Evolutionary conservation across 768 basidiomycete genomes (phyloP), one percentile per base, ranked within the genome.

Genomic region (Lactarius indigo): DNA sequence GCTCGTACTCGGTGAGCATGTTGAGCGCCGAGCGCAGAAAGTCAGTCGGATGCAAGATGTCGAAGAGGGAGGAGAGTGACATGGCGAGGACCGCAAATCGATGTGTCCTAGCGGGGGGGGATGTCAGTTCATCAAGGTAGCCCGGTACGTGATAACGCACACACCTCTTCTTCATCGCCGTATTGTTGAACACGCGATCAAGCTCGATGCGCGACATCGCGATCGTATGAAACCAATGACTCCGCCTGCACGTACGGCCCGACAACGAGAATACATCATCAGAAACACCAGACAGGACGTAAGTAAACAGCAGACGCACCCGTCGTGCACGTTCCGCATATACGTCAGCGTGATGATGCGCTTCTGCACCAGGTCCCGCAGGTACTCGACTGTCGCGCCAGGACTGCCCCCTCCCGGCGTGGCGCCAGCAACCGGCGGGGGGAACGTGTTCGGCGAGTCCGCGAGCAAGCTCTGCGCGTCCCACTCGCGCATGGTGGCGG

Each of bases 211-310:
- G 85, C 63, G 89, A 87, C 72, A 95, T 84, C 73, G 91, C 82
- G 70, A 95, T 87, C 15, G 94, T 95, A 74, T 93, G 90, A 73
- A 92, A 92, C 92, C 92, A 94, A 74, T 92, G 88, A 69, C 87
- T 87, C 63, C 86, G 87, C 61, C 92, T 94, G 73, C 31, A n/a
- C n/a, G n/a, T n/a, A 33, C 37, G 10, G 13, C 12, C 5, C 23
- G n/a, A 15, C 23, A 26, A 50, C 39, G 39, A 41, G 18, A 15
- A 37, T 12, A 10, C n/a, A 20, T 23, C n/a, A 4, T 50, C 50
- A 50, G 23, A 23, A 6, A 23, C 47, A n/a, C 10, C 50, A 26
- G 13, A 44, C 58, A 31, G 10, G 9, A 18, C 7, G 39, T 4
- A 30, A 28, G 18, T 5, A 63, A 33, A 56, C 61, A 26, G 55